A percentile compares a stretch with the other conserved stretches of the same genome.
Evolutionary conservation across 1,139 yeast genomes (phyloP).

Genomic region (Yamadazyma blattariae): DNA sequence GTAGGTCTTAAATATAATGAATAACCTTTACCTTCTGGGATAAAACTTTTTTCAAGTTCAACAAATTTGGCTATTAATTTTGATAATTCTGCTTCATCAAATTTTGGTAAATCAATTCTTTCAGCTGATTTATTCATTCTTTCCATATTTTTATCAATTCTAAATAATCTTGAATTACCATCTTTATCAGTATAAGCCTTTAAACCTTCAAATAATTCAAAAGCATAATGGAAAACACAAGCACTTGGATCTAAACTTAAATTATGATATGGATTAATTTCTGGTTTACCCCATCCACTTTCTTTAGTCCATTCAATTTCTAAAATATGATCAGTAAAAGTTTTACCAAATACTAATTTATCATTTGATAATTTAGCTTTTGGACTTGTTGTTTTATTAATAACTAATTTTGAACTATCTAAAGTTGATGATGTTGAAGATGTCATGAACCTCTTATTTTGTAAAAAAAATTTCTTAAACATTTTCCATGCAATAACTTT

Average conservation of each 20-base stretch:
- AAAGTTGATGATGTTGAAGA: conserved; percentile 35
- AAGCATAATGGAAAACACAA: conserved; percentile 89
- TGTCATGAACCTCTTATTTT: conserved; percentile 9
- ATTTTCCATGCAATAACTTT: too few relatives aligned
- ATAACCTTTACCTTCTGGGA: conserved; percentile 84
- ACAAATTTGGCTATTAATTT: conserved; percentile 74
- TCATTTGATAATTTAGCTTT: conserved; percentile 69
- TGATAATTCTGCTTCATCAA: conserved; percentile 74
- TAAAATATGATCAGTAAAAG: conserved; percentile 89
- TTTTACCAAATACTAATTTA: conserved; percentile 77
- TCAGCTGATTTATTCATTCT: conserved; percentile 87
- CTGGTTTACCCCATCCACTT: conserved; percentile 84
- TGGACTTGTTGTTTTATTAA: conserved; percentile 58
- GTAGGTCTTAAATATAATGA: conserved; percentile 94
- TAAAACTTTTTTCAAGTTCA: conserved; percentile 67
- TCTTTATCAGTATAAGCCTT: conserved; percentile 82
- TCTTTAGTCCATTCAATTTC: conserved; percentile 78
- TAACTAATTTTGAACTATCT: conserved; percentile 65
- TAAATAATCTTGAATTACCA: conserved; percentile 74
- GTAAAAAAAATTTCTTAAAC: conserved; percentile 3
- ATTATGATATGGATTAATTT: conserved; percentile 80
- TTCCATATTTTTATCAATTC: conserved; percentile 88
- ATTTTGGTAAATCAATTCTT: conserved; percentile 82
- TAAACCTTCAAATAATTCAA: conserved; percentile 93
- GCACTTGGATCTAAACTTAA: conserved; percentile 81